Base-by-base conservation (phyloP, 2,329 filamentous ascomycete genomes). In the Intubia oerlemansii region DNA sequence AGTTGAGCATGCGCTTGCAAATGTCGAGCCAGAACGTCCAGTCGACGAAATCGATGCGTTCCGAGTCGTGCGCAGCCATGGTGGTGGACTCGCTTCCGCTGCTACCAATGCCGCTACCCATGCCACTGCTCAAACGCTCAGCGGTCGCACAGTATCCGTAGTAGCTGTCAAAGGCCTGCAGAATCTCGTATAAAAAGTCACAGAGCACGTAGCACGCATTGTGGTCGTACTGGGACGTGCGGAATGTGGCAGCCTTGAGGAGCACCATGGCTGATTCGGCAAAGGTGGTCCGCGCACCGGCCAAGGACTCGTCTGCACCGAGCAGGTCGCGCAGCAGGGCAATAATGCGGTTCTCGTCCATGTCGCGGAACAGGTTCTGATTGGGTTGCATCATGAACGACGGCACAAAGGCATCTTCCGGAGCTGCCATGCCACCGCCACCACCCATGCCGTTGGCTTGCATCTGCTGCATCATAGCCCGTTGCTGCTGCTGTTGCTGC, bases 21-120 rank as follows among this genome's bases (percentile, higher is more conserved):
- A 85, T 80, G 1, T 72, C 63, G 23, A 88, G 56, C 84, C 82
- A 92, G 46, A 93, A 92, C 0, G 61, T 47, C 75, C 80, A 90
- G 46, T 85, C 69, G 23, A 84, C 49, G 28, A 73, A 61, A 14
- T 60, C 40, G 36, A 46, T 17, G 30, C 36, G 8, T 8, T 21
- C n/a, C 8, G 19, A 21, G 19, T 21, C 19, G 19, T n/a, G n/a
- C 8, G 8, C 8, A 8, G 19, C 19, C 19, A 21, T 8, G 8
- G 19, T 21, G n/a, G n/a, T n/a, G n/a, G n/a, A n/a, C n/a, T n/a
- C n/a, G n/a, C n/a, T n/a, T n/a, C n/a, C n/a, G n/a, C n/a, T n/a
- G n/a, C n/a, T n/a, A n/a, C n/a, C n/a, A n/a, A n/a, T n/a, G n/a
- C n/a, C n/a, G n/a, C n/a, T n/a, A n/a, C n/a, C n/a, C n/a, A n/a